Conservation (phyloP, 2,329 filamentous ascomycete genomes). For the Arachnopeziza araneosa region DNA sequence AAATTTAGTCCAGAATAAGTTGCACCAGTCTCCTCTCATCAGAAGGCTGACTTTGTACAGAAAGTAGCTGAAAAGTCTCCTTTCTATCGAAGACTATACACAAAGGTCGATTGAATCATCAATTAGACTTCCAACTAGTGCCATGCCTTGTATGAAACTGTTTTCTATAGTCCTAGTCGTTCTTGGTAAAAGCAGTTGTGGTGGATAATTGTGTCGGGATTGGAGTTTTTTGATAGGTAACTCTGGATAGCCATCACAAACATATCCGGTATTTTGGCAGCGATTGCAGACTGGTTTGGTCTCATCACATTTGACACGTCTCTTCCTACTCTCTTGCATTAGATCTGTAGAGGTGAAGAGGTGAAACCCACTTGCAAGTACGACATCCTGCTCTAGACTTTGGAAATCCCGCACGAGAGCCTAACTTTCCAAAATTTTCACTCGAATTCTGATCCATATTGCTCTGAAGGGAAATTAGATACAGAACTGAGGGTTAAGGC, state of each 20-base stretch:
- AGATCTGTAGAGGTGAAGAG: background rate
- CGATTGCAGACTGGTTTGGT: background rate
- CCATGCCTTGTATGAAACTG: background rate
- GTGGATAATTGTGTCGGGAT: background rate
- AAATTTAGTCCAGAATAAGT: background rate
- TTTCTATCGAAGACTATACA: background rate
- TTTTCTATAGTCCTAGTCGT: background rate
- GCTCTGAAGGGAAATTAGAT: background rate
- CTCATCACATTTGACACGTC: background rate
- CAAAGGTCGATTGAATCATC: background rate
- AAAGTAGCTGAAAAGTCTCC: background rate
- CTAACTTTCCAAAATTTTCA: background rate
- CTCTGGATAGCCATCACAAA: background rate
- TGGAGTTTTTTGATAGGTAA: too few relatives aligned
- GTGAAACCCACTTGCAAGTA: background rate
- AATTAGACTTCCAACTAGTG: background rate
- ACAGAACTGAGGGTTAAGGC: too few relatives aligned
- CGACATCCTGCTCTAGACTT: background rate
- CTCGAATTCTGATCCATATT: background rate
- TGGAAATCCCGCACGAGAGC: background rate
- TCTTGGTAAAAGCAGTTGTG: background rate
- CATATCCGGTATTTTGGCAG: background rate
- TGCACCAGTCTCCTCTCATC: background rate
- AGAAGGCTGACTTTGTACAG: background rate
- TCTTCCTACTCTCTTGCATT: background rate